Percentiles rank a stretch among this genome's conserved stretches.
Conservation (phyloP, 2,329 filamentous ascomycete genomes). For the Talaromyces sp. region DNA sequence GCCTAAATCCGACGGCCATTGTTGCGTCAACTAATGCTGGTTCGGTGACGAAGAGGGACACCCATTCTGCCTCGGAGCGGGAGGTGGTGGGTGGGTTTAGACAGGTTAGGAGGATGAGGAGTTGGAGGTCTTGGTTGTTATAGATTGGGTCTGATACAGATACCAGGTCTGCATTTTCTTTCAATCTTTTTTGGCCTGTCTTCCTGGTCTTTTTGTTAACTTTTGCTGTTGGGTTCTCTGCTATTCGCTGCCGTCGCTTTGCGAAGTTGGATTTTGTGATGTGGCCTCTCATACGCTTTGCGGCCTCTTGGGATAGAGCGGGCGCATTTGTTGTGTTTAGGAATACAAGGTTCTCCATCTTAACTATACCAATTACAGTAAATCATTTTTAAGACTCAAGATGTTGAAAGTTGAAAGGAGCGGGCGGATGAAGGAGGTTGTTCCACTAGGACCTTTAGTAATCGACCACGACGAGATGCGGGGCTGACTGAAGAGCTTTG, state of each 20-base stretch:
- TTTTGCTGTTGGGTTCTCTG: not conserved
- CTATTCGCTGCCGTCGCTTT: conserved; percentile 3
- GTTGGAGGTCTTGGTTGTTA: not conserved
- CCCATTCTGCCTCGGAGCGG: conserved; percentile 23
- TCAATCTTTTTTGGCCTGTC: not conserved
- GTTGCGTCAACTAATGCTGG: conserved; percentile 25
- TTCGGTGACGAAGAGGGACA: conserved; percentile 25
- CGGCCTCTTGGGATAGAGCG: not conserved
- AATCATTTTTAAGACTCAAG: not conserved
- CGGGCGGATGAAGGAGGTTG: not conserved
- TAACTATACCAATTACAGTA: not conserved
- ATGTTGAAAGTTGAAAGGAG: not conserved
- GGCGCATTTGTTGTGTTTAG: conserved; percentile 14
- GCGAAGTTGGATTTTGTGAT: conserved; percentile 15
- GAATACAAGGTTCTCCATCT: conserved; percentile 10
- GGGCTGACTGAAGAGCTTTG: not conserved
- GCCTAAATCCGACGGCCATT: conserved; percentile 24
- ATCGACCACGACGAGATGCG: not conserved
- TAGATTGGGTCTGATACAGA: not conserved
- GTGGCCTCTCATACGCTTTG: conserved; percentile 9
- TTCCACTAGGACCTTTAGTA: not conserved
- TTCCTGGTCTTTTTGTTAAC: not conserved
- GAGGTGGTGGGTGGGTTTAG: not conserved
- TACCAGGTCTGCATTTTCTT: not conserved
- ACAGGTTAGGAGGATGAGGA: conserved; percentile 7